Conservation (phyloP, 768 basidiomycete species). For the Hebeloma cylindrosporum region DNA sequence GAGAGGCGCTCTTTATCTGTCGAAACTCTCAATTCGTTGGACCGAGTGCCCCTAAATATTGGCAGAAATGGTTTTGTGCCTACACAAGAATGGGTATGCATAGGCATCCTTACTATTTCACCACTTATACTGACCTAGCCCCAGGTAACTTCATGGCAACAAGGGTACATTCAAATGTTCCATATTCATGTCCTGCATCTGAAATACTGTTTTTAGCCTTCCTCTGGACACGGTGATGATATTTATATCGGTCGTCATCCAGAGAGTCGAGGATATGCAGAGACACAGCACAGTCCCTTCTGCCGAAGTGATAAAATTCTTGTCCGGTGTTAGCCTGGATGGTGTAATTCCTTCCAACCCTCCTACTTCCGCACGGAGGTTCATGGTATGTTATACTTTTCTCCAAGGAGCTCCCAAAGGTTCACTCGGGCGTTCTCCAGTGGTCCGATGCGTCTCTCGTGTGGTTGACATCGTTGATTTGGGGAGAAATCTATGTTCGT, state of each 20-base stretch:
- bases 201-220: slow-evolving; percentile 48
- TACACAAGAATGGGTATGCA: slow-evolving; percentile 93
- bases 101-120: slow-evolving; percentile 2
- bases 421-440: slow-evolving; percentile 35
- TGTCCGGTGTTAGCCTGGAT: slow-evolving; percentile 65
- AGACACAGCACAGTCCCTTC: slow-evolving; percentile 63
- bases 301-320: slow-evolving; percentile 70
- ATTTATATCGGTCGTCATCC: slow-evolving; percentile 83
- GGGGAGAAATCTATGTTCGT: slow-evolving; percentile 94
- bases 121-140: neutral
- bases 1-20: slow-evolving; percentile 62
- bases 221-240: slow-evolving; percentile 88
- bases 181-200: neutral
- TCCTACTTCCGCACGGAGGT: slow-evolving; percentile 65
- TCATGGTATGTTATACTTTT: slow-evolving; percentile 54
- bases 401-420: neutral
- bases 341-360: slow-evolving; percentile 75
- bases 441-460: slow-evolving; percentile 92
- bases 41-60: slow-evolving; percentile 68
- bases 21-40: slow-evolving; percentile 52
- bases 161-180: slow-evolving; percentile 59
- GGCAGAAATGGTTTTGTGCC: slow-evolving; percentile 93
- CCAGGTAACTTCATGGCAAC: slow-evolving; percentile 92
- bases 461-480: slow-evolving; percentile 91
- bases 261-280: slow-evolving; percentile 82